Conservation (phyloP, 176 grass and related monocot genomes). For the Eragrostis curvula region DNA sequence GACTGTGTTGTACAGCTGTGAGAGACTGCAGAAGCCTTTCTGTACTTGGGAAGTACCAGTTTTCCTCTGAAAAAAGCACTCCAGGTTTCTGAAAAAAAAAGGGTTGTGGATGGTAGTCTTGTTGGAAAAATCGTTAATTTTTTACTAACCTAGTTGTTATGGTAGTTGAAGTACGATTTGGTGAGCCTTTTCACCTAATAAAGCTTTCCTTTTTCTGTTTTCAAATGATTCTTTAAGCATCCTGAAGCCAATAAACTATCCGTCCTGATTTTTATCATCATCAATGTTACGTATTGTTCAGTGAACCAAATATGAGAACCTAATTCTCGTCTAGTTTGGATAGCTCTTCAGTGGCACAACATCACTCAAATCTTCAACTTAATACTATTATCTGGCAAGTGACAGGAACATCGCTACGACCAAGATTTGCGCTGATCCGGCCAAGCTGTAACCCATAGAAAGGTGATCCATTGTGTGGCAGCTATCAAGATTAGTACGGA, state of each 20-base stretch:
- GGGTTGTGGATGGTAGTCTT: constrained; percentile 17
- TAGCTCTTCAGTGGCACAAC: constrained; percentile 5
- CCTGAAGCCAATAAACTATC: constrained; percentile 44
- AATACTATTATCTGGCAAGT: constrained; percentile 20
- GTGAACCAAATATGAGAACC: constrained; percentile 39
- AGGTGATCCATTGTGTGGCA: not conserved
- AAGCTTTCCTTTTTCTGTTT: constrained; percentile 25
- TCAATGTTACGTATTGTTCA: constrained; percentile 10
- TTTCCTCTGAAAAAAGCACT: constrained; percentile 25
- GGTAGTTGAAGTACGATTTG: constrained; percentile 35
- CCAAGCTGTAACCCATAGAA: constrained; percentile 31
- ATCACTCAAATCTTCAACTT: constrained; percentile 14
- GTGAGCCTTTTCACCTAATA: constrained; percentile 48
- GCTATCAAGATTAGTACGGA: not conserved
- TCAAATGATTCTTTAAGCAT: constrained; percentile 37
- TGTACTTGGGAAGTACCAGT: constrained; percentile 23
- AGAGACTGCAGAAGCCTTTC: constrained; percentile 1
- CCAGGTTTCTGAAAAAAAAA: constrained; percentile 31
- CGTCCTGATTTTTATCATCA: constrained; percentile 17
- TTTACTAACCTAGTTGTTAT: constrained; percentile 27
- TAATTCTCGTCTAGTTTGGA: constrained; percentile 48
- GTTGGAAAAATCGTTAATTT: not conserved
- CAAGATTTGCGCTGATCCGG: constrained; percentile 33
- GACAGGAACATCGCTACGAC: constrained; percentile 6
- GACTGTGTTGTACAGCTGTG: constrained; percentile 42